Base-by-base conservation (phyloP, 1,284 basidiomycete genomes). In the Ganoderma sinense region DNA sequence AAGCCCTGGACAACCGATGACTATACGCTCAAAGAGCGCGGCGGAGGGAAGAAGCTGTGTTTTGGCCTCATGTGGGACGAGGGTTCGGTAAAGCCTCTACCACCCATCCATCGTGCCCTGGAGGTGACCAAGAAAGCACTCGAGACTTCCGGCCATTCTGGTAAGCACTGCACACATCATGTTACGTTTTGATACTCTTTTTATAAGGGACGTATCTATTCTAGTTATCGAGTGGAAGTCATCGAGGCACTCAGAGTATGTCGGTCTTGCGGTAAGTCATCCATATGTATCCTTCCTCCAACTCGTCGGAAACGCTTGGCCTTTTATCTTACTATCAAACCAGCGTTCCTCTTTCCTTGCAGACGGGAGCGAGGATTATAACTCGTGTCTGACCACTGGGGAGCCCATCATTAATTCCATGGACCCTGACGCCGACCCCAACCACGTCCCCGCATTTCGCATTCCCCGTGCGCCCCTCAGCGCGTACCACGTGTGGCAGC, bases 401-500 rank as follows among this genome's bases (percentile, higher is more conserved):
- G 72, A 71, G 26, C 67, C 73, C 14, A 65, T 72, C 26, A 70
- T 91, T 87, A 66, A 76, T 43, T 82, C 81, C 5, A 80, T 81
- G 61, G 71, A 77, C 41, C 82, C 80, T 7, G 78, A 80, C 33
- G 73, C 78, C 20, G 71, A 68, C 26, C 77, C 79, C 16, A 53
- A 70, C 23, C 72, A 70, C 4, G 45, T 73, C 7, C 71, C 78
- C 40, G 60, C 69, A 4, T 76, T 76, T 64, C 68, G 78, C 48
- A 69, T 70, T 71, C 36, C 71, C 20, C 64, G 71, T 65, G 20
- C 69, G 66, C 48, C 77, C 76, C 56, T 81, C 29, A 71, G 51
- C 18, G 87, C 86, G 1, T 89, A 84, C 71, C 81, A 87, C 66
- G 80, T 88, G 5, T 92, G 90, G 90, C 87, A 89, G 72, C 64